These are phyloP conservation scores for Fusarium sambucinum DNA, from an alignment of 2,329 filamentous ascomycete genomes.

Conservation along the genomic window DNA sequence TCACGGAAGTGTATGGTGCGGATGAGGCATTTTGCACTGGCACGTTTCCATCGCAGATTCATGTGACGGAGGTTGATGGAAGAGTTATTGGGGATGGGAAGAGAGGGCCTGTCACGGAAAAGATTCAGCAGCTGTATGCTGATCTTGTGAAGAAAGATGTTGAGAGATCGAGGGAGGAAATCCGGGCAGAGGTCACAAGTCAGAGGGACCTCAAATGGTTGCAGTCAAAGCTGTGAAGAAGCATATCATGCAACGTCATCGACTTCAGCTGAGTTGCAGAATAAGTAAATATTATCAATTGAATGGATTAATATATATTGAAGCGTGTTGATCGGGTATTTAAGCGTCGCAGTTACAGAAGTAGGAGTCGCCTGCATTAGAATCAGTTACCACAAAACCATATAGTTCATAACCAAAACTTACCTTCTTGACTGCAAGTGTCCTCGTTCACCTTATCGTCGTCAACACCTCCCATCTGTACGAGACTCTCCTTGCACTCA, in stretches of 20 bases:
- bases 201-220: slow-evolving; percentile 4
- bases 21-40: slow-evolving; percentile 16
- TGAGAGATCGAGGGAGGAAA: neutral
- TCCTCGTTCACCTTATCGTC: neutral
- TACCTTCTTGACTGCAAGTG: neutral
- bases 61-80: neutral
- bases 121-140: neutral
- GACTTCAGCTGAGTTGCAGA: too few relatives aligned
- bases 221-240: slow-evolving; percentile 4
- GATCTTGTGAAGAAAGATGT: neutral
- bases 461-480: neutral
- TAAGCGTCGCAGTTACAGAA: neutral
- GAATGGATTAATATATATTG: accelerated
- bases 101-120: neutral
- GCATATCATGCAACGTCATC: too few relatives aligned
- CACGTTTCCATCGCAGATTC: slow-evolving; percentile 3
- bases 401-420: accelerated
- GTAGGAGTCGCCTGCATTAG: neutral
- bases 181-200: neutral
- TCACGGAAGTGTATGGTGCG: neutral
- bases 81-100: neutral
- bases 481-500: neutral
- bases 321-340: too few relatives aligned
- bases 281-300: neutral
- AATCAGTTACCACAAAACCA: neutral